These are phyloP conservation scores for Ophiocordyceps sinensis DNA, from an alignment of 2,329 filamentous ascomycete genomes.

Conservation along the genomic window DNA sequence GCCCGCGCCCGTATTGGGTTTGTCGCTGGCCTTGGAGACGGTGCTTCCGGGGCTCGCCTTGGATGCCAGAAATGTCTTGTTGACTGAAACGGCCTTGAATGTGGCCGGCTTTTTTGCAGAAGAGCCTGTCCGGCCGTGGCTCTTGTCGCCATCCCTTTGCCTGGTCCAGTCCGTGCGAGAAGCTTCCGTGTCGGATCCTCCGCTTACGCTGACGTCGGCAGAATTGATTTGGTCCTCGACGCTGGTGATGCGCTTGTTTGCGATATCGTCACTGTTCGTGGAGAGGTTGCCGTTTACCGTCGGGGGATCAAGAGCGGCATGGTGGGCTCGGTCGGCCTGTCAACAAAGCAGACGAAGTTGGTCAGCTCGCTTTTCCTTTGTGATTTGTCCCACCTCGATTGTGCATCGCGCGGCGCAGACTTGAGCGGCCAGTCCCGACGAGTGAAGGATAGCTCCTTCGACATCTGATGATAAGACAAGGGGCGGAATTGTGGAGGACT, in stretches of 20 bases:
- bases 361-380: conserved; percentile 10
- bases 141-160: conserved; percentile 40
- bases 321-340: conserved; percentile 23
- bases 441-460: neutral
- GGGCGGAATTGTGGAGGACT: conserved; percentile 3
- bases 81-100: conserved; percentile 78
- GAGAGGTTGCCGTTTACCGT: conserved; percentile 31
- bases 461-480: too few species aligned
- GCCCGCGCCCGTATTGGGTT: conserved; percentile 30
- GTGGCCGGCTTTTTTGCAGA: conserved; percentile 58
- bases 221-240: conserved; percentile 47
- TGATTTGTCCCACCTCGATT: neutral
- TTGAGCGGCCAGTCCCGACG: neutral
- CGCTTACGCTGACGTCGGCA: conserved; percentile 54
- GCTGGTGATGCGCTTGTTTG: conserved; percentile 41
- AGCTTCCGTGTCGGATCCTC: conserved; percentile 64
- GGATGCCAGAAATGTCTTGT: conserved; percentile 68
- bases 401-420: neutral
- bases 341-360: conserved; percentile 1
- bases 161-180: conserved; percentile 43
- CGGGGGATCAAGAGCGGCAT: conserved; percentile 30
- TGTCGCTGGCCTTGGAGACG: conserved; percentile 35
- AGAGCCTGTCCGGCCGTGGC: conserved; percentile 43
- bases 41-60: conserved; percentile 38
- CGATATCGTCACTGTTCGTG: conserved; percentile 33